Base-by-base conservation (phyloP, 2,329 filamentous ascomycete genomes). In the Fusarium staphyleae region DNA sequence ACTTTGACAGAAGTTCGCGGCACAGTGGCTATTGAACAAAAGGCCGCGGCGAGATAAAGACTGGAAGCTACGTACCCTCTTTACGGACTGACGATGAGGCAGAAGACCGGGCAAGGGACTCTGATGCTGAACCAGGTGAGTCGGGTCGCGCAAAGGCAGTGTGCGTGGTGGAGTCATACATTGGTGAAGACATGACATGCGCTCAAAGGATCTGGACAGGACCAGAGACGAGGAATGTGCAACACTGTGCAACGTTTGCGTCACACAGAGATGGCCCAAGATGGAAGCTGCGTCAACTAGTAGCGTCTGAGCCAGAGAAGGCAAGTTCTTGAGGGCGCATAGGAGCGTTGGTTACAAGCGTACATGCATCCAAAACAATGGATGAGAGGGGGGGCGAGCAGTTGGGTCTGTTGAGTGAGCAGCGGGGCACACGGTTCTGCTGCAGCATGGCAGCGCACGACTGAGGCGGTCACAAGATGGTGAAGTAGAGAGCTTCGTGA, bases 171-270 rank as follows among this genome's bases (percentile, higher is more conserved):
- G 16, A 40, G 51, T 52, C 41, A 45, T 43, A 61, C 51, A 30
- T 34, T 44, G 34, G 37, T 32, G 37, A 60, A 65, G 51, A 62
- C 58, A 63, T 54, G 43, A 37, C 40, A 56, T 51, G 57, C 37
- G 44, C 30, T 32, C 43, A 52, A 35, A 59, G 47, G 44, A 57
- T 54, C 57, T 49, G 43, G 58, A 50, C 53, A 65, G 52, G 35
- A 57, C 48, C 28, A 60, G 63, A 63, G 66, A 68, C 60, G 62
- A 67, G 62, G 55, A 34, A 50, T 57, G 65, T 66, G 48, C 22
- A 56, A 60, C 57, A 45, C 43, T 36, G 53, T 55, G 58, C 47
- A 63, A 46, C 61, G 61, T 61, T 69, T 67, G 63, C 62, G 67
- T 66, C 41, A 50, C 65, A 62, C 55, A 54, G 35, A 54, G 35